Base-by-base conservation (phyloP, 2,329 filamentous ascomycete genomes). In the Immersiporthe knoxdaviesiana region DNA sequence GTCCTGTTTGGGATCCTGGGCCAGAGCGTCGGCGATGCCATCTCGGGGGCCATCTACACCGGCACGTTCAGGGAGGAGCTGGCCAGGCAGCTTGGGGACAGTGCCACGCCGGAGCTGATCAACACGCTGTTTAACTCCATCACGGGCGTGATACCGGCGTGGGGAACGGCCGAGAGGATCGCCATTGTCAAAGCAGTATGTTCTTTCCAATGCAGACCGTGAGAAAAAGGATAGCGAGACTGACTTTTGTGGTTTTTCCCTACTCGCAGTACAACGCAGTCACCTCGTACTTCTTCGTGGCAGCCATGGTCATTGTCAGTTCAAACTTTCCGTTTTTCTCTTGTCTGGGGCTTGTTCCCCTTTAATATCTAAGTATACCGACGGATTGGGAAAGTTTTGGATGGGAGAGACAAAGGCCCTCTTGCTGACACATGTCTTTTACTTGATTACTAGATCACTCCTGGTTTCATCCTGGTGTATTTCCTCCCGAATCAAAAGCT, bases 31-130 rank as follows among this genome's bases (percentile, higher is more conserved):
- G 79, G 80, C 1, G 75, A 79, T 8, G 78, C 79, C 56, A 79
- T 84, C 61, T 82, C 83, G 2, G 84, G 84, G 6, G 82, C 80
- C 8, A 85, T 86, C 18, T 86, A 85, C 72, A 85, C 83, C 0
- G 79, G 79, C n/a, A 78, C 79, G 0, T 79, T 85, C 71, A 78
- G 79, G 41, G 68, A 75, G 4, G 74, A 77, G 7, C 72, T 85
- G 65, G 75, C 75, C 61, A 69, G 73, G 10, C 78, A 79, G 47
- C 73, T 85, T 7, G 81, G 81, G 11, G 64, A 73, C 0, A 68
- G 67, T 3, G 78, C 77, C 1, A 73, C 74, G 2, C 68, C 76
- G 16, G 71, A 73, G 1, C 69, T 77, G 12, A 77, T 85, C 32
- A 73, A 81, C 30, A 70, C 70, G 1, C 73, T 85, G 35, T 84